Percentiles rank a stretch among this genome's conserved stretches.
phyloP scores from a whole-genome alignment of 257 asterid species.

The Solanum lignicaule region DNA sequence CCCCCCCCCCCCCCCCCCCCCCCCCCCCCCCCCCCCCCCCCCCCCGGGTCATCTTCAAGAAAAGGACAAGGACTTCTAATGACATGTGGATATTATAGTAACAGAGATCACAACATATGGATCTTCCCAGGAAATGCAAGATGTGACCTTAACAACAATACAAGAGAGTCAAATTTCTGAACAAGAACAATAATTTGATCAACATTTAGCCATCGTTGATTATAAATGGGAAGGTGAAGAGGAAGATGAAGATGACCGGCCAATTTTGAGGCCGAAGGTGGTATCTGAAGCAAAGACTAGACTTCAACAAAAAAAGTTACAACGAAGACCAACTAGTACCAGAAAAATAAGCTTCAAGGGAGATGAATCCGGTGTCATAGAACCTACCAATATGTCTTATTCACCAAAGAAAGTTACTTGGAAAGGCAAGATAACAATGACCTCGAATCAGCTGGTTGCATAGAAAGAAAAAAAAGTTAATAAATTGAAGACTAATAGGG shows the following conservation, averaged over 20 bases:
- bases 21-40: no score
- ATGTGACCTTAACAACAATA: neutral
- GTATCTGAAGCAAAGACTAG: neutral
- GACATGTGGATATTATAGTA: neutral
- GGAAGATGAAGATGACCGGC: neutral
- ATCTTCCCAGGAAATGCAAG: neutral
- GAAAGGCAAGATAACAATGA: neutral
- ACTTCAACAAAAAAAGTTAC: no score
- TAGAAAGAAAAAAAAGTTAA: neutral
- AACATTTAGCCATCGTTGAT: no score
- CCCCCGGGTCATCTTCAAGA: neutral
- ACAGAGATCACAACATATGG: neutral
- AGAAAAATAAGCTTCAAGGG: no score
- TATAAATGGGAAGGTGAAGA: neutral
- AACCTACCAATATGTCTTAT: no score
- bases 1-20: no score
- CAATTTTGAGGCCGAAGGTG: neutral
- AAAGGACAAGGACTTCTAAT: neutral
- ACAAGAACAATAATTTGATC: neutral
- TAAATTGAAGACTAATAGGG: no score
- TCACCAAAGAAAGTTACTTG: no score
- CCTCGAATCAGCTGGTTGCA: neutral
- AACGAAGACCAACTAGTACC: no score
- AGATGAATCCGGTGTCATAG: no score
- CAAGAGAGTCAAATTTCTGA: neutral